Base-by-base conservation (phyloP, 345 rosid species). In the Brassica nigra region DNA sequence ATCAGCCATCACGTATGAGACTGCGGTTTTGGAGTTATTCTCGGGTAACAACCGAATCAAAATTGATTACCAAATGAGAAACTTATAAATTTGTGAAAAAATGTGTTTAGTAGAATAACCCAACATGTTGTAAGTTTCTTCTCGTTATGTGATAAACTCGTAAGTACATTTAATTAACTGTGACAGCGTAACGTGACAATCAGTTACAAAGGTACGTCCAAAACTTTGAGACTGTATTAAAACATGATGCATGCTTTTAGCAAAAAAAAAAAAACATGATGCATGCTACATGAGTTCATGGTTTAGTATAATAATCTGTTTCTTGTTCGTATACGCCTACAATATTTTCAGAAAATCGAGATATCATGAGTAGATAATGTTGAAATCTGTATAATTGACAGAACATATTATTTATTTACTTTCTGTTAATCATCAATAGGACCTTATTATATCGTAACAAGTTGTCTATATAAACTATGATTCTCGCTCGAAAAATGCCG, bases 301-400 rank as follows among this genome's bases (percentile, higher is more conserved):
- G 31, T 8, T 12, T 20, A 16, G 8, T 20, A 52, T 12, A 49
- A 58, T 9, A 23, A 9, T 27, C 1, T 23, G 37, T 16, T 58
- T 58, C 28, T 76, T 76, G 74, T 76, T 49, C 54, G 80, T 76
- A 42, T n/a, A 61, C 62, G 54, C 34, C 9, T 59, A 39, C 59
- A 67, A n/a, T 55, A 6, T 55, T 47, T 34, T 66, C 12, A 34
- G 39, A 49, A 65, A 66, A 36, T n/a, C 9, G 18, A 54, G 71
- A 66, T 34, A 64, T 30, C 29, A n/a, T 62, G 68, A 20, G 44
- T 37, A 68, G 62, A 76, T 76, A 28, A 57, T 67, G 8, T 36
- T 55, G 20, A 66, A 55, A 31, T 55, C 2, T 33, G 64, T 31
- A 28, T n/a, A 18, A 18, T 44, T 47, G n/a, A 9, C 11, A 39